Conservation (phyloP, 495 filamentous ascomycete genomes). For the Hyaloscypha variabilis region DNA sequence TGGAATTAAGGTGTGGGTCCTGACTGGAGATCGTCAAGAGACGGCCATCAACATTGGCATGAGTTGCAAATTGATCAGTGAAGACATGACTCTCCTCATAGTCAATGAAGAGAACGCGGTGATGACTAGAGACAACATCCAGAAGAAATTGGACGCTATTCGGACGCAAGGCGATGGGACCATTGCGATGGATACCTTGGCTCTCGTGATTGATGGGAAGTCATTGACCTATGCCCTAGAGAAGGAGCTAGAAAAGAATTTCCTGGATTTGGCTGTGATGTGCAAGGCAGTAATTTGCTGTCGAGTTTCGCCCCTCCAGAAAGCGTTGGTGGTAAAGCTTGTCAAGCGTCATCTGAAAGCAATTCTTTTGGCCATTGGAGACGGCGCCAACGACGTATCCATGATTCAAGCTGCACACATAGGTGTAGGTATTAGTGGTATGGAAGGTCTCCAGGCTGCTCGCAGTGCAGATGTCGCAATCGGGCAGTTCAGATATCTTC, state of each 20-base stretch:
- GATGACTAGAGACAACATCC: constrained; percentile 80
- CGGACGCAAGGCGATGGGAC: constrained; percentile 68
- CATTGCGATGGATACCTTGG: constrained; percentile 82
- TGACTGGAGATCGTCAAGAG: constrained; percentile 97
- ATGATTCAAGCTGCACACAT: constrained; percentile 99
- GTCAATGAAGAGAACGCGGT: constrained; percentile 84
- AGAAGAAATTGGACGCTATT: constrained; percentile 91
- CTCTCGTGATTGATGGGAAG: constrained; percentile 96
- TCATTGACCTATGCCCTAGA: constrained; percentile 94
- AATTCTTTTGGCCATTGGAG: constrained; percentile 92
- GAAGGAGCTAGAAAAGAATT: constrained; percentile 89
- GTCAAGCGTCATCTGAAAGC: constrained; percentile 95
- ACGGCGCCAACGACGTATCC: constrained; percentile 97
- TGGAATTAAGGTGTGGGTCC: constrained; percentile 98
- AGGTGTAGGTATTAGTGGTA: constrained; percentile 95
- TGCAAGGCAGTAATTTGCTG: constrained; percentile 99
- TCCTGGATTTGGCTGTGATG: constrained; percentile 89
- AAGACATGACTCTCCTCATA: constrained; percentile 98
- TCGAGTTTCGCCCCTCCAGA: constrained; percentile 98
- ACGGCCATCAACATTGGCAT: constrained; percentile 99
- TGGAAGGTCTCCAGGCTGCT: constrained; percentile 98
- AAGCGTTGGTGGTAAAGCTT: constrained; percentile 97
- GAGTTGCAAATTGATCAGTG: constrained; percentile 98
- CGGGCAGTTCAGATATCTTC: constrained; percentile 93
- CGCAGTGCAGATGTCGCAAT: constrained; percentile 96